Evolutionary conservation across 768 basidiomycete genomes (phyloP).

Genomic region (Lentinula edodes): DNA sequence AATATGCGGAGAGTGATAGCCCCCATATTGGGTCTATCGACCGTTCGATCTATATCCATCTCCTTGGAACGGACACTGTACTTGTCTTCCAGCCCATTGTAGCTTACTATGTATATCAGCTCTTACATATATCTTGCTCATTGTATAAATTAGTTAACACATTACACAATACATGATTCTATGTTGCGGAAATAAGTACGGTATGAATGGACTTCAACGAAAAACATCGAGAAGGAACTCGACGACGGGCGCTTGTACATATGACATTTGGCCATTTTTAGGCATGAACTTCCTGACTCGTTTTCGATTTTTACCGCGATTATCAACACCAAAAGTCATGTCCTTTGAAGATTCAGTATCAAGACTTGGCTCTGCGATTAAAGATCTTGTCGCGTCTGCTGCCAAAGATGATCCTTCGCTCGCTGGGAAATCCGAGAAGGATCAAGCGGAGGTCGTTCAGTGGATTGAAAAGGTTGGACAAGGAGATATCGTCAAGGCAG

Average conservation of each 20-base stretch:
- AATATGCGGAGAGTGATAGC: no score
- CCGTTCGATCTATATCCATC: no score
- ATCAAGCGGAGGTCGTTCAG: slow-evolving; percentile 54
- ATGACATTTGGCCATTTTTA: background rate
- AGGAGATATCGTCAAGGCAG: slow-evolving; percentile 40
- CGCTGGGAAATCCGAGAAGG: slow-evolving; percentile 53
- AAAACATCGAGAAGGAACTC: background rate
- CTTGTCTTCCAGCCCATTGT: no score
- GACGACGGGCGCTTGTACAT: background rate
- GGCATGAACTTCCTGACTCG: slow-evolving; percentile 27
- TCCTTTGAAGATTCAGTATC: slow-evolving; percentile 45
- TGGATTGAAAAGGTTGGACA: slow-evolving; percentile 67
- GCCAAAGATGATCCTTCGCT: slow-evolving; percentile 37
- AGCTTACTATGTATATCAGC: no score
- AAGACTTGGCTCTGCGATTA: slow-evolving; percentile 42
- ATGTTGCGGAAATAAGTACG: no score
- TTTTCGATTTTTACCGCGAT: slow-evolving; percentile 30
- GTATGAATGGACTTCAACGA: no score
- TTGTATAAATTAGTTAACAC: background rate
- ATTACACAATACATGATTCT: no score
- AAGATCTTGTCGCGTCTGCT: slow-evolving; percentile 50
- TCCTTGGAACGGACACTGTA: no score
- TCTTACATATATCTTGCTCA: background rate
- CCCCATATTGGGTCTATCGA: no score
- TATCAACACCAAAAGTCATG: slow-evolving; percentile 36